These are phyloP conservation scores for Rhizomucor miehei DNA, from an alignment of 371 early-diverging fungal genomes.

Conservation along the genomic window DNA sequence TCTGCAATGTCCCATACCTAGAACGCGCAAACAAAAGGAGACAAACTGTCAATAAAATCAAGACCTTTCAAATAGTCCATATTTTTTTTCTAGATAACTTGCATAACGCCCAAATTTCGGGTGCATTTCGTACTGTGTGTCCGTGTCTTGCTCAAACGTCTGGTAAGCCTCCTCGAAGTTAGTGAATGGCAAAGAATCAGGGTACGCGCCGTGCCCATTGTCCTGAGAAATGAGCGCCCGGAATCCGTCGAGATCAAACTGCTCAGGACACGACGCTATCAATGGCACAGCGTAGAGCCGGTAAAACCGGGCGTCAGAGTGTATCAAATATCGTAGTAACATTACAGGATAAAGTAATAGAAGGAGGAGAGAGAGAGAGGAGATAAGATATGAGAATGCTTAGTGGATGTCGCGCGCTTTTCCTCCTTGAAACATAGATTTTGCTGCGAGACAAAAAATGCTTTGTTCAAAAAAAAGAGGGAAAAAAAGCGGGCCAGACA, in stretches of 20 bases:
- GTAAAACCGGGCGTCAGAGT: slow-evolving; percentile 35
- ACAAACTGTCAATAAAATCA: slow-evolving; percentile 8
- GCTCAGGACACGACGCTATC: slow-evolving; percentile 19
- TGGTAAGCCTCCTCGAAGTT: slow-evolving; percentile 19
- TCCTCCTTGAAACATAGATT: no score
- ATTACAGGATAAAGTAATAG: background rate
- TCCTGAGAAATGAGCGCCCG: slow-evolving; percentile 16
- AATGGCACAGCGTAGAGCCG: slow-evolving; percentile 32
- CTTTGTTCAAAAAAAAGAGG: no score
- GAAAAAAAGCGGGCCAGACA: no score
- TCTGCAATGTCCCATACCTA: slow-evolving; percentile 46
- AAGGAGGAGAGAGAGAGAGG: no score
- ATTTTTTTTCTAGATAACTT: slow-evolving; percentile 10
- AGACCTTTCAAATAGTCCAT: background rate
- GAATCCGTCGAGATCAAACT: slow-evolving; percentile 39
- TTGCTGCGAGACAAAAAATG: no score
- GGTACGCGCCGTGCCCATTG: background rate
- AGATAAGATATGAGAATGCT: background rate
- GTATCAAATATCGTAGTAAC: slow-evolving; percentile 30
- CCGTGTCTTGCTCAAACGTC: slow-evolving; percentile 28
- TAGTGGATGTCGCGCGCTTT: no score
- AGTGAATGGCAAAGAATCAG: background rate
- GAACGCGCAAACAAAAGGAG: background rate
- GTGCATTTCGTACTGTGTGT: slow-evolving; percentile 39
- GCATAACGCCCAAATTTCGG: slow-evolving; percentile 45